A percentile compares a stretch with the other conserved stretches of the same genome.
Evolutionary conservation across 1,284 basidiomycete genomes (phyloP).

Genomic region (Ustilago esculenta): DNA sequence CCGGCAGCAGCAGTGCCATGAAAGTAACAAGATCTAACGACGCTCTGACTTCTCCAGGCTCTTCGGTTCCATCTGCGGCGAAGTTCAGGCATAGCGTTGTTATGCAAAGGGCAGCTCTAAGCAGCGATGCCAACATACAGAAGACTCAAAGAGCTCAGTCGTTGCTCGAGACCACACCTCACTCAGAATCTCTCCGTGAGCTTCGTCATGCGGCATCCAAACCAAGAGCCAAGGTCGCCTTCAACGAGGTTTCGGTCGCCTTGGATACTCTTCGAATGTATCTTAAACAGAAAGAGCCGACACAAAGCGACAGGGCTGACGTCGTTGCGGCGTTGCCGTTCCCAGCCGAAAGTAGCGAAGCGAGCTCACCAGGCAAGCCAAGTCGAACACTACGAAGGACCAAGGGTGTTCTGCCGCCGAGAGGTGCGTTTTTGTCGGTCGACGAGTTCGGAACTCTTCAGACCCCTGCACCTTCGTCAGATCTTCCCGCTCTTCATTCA

Average conservation of each 20-base stretch:
- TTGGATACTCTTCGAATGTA: constrained; percentile 25
- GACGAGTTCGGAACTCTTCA: constrained; percentile 21
- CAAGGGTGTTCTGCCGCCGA: constrained; percentile 16
- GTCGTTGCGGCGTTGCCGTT: neutral
- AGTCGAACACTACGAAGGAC: constrained; percentile 17
- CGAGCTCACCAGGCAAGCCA: constrained; percentile 2
- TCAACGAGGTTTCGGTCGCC: constrained; percentile 25
- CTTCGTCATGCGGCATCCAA: neutral
- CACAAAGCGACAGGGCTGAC: neutral
- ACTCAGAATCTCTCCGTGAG: neutral
- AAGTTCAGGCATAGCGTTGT: constrained; percentile 6
- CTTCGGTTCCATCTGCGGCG: neutral
- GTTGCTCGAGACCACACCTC: constrained; percentile 5
- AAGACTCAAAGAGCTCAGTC: constrained; percentile 11
- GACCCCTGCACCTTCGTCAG: neutral
- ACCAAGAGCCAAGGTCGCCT: constrained; percentile 7
- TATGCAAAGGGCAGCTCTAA: constrained; percentile 2
- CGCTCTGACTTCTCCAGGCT: neutral
- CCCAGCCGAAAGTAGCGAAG: neutral
- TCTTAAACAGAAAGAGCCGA: constrained; percentile 19
- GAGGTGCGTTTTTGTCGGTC: constrained; percentile 7
- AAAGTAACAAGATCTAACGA: constrained; percentile 23
- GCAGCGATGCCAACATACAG: constrained; percentile 1
- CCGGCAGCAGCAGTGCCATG: constrained; percentile 13
- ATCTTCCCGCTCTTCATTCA: neutral